Conservation (phyloP, 2,329 filamentous ascomycete genomes). For the Rhynchosporium agropyri region DNA sequence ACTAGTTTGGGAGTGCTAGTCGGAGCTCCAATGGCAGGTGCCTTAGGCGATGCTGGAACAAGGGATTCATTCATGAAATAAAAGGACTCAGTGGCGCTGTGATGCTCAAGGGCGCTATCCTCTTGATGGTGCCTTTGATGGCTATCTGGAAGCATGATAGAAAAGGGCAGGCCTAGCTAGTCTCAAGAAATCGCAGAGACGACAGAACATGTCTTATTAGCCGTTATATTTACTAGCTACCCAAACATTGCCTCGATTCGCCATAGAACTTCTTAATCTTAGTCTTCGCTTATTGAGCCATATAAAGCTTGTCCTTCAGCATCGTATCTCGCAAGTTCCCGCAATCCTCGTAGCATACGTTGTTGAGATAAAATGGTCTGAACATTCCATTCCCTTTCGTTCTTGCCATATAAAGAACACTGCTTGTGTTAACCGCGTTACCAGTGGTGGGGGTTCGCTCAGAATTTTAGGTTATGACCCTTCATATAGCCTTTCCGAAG, state of each 20-base stretch:
- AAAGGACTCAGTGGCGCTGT: background rate
- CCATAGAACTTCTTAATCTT: background rate
- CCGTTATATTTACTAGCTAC: background rate
- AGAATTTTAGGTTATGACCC: background rate
- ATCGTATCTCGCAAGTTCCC: background rate
- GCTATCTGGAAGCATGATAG: background rate
- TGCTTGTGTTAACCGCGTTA: no score
- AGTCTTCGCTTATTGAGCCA: background rate
- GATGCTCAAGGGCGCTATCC: background rate
- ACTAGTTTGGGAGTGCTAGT: slow-evolving; percentile 1
- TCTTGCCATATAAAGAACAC: background rate
- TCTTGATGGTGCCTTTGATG: background rate
- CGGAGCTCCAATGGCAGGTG: background rate
- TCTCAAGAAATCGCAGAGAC: background rate
- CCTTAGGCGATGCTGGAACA: background rate
- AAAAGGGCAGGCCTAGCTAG: background rate
- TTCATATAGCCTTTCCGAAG: no score
- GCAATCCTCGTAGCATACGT: background rate
- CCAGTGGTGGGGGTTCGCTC: no score
- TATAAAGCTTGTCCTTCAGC: background rate
- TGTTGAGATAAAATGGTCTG: background rate
- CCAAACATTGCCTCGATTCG: background rate
- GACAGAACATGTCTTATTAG: background rate
- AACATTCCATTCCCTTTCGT: background rate
- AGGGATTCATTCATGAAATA: background rate